Evolutionary conservation across 2,329 filamentous ascomycete species (phyloP), one percentile per base, ranked within the genome.

Genomic region (Aspergillus novofumigatus): DNA sequence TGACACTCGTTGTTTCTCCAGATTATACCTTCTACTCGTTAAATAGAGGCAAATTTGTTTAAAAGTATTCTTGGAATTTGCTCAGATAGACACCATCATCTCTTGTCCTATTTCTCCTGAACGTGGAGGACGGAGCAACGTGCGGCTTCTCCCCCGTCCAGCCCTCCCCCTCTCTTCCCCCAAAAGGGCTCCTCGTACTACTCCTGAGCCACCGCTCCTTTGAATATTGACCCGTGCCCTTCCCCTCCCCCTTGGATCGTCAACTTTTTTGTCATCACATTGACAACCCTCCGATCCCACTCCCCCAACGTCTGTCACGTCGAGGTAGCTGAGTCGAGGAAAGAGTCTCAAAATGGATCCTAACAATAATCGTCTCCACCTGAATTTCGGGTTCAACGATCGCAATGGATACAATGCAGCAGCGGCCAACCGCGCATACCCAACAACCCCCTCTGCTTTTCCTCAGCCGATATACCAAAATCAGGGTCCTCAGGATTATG

Each of bases 391-490:
- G 60, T 80, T 78, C 70, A 87, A 83, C 75, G 83, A 83, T 72
- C 86, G 85, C 21, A 47, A 47, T 74, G 84, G 87, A 66, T 85
- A 86, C 68, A 82, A 86, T 58, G 55, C 57, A 50, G 62, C 63
- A 26, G 79, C 81, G 59, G 76, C 84, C 68, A 82, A 88, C 73
- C 83, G 88, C 72, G 81, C 86, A 64, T 92, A 90, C 81, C 90
- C 89, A 65, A 92, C 93, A 53, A 97, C 93, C 9, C 93, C 93
- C 53, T 97, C 93, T 63, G 96, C 92, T 58, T 97, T 97, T 71
- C 93, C 93, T 11, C 93, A 97, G 78, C 92, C 92, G 59, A 89
- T 96, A 72, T 87, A 86, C 69, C 82, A 83, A 52, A 82, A 81
- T 67, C 79, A 83, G 65, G 77, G 80, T 54, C 81, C 81, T 49